phyloP scores from a whole-genome alignment of 805 yeast genomes.

The Candida patagonica region DNA sequence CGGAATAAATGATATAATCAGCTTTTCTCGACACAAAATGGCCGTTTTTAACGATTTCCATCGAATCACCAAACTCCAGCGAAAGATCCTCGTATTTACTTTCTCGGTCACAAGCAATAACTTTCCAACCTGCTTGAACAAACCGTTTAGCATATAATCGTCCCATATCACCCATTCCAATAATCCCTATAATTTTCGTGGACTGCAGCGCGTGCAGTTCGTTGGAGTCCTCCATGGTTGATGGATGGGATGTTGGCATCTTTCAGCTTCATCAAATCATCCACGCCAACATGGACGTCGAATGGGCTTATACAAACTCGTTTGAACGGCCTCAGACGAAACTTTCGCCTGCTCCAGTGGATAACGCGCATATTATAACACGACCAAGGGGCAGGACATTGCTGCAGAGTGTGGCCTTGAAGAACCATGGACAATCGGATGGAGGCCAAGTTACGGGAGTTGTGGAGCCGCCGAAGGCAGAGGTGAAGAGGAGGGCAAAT shows the following conservation, averaged over 20 bases:
- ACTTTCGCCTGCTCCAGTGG: not conserved
- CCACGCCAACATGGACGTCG: slow-evolving; percentile 22
- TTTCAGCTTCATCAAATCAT: slow-evolving; percentile 1
- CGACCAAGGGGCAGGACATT: slow-evolving; percentile 16
- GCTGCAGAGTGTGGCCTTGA: slow-evolving; percentile 14
- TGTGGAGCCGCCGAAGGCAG: too few species aligned
- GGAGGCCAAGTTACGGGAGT: too few species aligned
- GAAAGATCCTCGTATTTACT: slow-evolving; percentile 43
- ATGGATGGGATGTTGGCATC: not conserved
- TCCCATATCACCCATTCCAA: slow-evolving; percentile 98
- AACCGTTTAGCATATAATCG: slow-evolving; percentile 71
- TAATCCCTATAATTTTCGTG: slow-evolving; percentile 67
- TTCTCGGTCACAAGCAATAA: slow-evolving; percentile 80
- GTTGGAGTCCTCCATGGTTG: not conserved
- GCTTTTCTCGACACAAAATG: slow-evolving; percentile 71
- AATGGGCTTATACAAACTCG: slow-evolving; percentile 25
- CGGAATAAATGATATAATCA: slow-evolving; percentile 82
- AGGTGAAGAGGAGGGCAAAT: not conserved
- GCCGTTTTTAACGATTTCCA: slow-evolving; percentile 65
- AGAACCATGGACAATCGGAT: slow-evolving; percentile 4
- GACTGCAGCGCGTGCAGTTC: not conserved
- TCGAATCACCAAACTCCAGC: slow-evolving; percentile 30
- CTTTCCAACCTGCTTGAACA: slow-evolving; percentile 78
- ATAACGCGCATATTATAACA: not conserved
- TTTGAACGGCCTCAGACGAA: slow-evolving; percentile 3